phyloP scores from a whole-genome alignment of 441 rosid genomes.

The Gossypium davidsonii region DNA sequence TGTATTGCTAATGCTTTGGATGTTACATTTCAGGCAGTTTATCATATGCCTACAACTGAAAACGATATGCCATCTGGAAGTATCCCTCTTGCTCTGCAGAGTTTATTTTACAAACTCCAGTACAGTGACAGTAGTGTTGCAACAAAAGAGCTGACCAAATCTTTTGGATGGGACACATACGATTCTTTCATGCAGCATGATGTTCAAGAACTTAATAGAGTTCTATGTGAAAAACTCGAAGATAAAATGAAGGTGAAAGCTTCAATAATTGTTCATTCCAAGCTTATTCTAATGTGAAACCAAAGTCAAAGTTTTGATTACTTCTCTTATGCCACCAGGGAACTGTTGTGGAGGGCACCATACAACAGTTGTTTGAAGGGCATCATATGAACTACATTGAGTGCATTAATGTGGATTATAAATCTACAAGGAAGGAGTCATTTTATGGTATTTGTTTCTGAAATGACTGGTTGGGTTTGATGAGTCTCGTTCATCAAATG shows the following conservation, averaged over 20 bases:
- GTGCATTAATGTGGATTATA: constrained; percentile 45
- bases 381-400: constrained; percentile 45
- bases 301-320: not conserved
- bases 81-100: constrained; percentile 46
- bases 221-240: constrained; percentile 45
- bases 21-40: constrained; percentile 34
- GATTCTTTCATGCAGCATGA: constrained; percentile 49
- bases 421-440: constrained; percentile 45
- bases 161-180: constrained; percentile 46
- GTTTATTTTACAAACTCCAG: constrained; percentile 47
- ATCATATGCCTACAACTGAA: constrained; percentile 48
- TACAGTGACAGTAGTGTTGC: constrained; percentile 39
- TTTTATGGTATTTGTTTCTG: constrained; percentile 33
- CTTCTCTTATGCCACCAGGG: constrained; percentile 23
- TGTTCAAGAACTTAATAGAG: constrained; percentile 47
- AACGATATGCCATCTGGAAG: constrained; percentile 47
- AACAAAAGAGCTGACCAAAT: constrained; percentile 41
- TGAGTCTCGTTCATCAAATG: not conserved
- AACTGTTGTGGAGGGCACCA: constrained; percentile 47
- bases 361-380: constrained; percentile 44
- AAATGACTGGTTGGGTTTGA: not conserved
- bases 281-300: constrained; percentile 4
- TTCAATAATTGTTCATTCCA: not conserved
- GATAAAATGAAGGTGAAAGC: constrained; percentile 45
- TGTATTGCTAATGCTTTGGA: not conserved